Base-by-base conservation (phyloP, 2,329 filamentous ascomycete genomes). In the Teratosphaeria viscida region DNA sequence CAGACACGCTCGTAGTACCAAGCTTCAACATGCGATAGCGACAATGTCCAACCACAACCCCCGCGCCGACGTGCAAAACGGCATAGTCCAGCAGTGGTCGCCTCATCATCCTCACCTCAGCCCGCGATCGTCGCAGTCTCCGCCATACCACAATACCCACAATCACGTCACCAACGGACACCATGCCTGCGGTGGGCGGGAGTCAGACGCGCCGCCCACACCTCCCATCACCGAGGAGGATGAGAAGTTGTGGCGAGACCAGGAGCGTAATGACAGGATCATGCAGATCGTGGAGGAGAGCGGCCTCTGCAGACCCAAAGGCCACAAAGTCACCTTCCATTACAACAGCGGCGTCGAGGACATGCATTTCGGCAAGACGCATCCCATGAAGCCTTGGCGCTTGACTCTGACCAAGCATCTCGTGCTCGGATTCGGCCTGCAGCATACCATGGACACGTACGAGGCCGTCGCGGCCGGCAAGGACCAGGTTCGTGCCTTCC, bases 381-480 rank as follows among this genome's bases (percentile, higher is more conserved):
- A 99, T 78, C 94, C 94, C 23, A 99, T 99, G 94, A 99, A 99
- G 74, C 94, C 94, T 61, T 97, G 94, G 92, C 89, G 94, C 39
- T 79, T 99, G 64, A 96, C 92, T 16, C 82, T 99, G 59, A 95
- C 94, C 59, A 97, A 99, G 74, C 90, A 94, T 68, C 83, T 99
- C 54, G 90, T 99, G 64, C 87, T 95, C 71, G 88, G 90, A 1
- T 97, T 97, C 73, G 94, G 94, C 65, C 90, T 99, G 82, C 91
- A 95, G 68, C 89, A 92, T 69, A 91, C 90, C 63, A 97, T 99
- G 94, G 91, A 97, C 75, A 87, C 92, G 65, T 96, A 95, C 75
- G 82, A 90, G 57, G 84, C 92, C 27, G 85, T 92, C 29, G 83
- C 87, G 12, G 94, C 94, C 34, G 92, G 88, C 2, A 90, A 88